Evolutionary conservation across 2,329 filamentous ascomycete species (phyloP).

Genomic region (Neocucurbitaria cava): DNA sequence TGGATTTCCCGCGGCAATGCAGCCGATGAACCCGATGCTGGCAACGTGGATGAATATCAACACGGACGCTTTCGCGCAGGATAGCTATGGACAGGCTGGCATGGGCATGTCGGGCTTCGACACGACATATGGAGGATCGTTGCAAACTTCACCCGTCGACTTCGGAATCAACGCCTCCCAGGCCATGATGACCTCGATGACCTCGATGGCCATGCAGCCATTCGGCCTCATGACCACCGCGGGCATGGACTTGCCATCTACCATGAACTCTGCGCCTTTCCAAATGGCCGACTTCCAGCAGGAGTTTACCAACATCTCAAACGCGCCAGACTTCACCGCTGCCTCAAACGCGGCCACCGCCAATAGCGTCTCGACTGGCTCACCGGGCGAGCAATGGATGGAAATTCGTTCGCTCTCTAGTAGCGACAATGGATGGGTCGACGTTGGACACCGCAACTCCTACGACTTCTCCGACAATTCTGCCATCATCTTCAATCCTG

Average conservation of each 20-base stretch:
- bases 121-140: conserved; percentile 48
- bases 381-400: conserved; percentile 79
- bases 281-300: conserved; percentile 73
- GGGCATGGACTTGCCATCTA: conserved; percentile 52
- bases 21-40: conserved; percentile 44
- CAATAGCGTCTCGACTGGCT: conserved; percentile 60
- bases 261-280: conserved; percentile 39
- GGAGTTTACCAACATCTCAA: conserved; percentile 65
- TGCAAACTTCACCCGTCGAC: conserved; percentile 57
- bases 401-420: conserved; percentile 87
- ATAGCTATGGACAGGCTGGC: conserved; percentile 34
- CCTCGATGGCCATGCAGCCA: conserved; percentile 51
- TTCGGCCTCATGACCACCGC: conserved; percentile 53
- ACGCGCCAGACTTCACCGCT: conserved; percentile 55
- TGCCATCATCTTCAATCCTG: conserved; percentile 85
- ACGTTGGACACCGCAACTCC: conserved; percentile 70
- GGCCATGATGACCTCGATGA: conserved; percentile 47
- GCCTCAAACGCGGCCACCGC: conserved; percentile 32
- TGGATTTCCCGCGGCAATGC: conserved; percentile 42
- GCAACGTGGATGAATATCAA: conserved; percentile 55
- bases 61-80: conserved; percentile 39
- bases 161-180: conserved; percentile 53
- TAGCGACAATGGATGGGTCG: conserved; percentile 86
- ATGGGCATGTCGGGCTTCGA: conserved; percentile 49
- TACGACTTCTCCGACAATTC: conserved; percentile 68